These are phyloP conservation scores for Elsinoe arachidis DNA, from an alignment of 2,329 filamentous ascomycete genomes.

Conservation along the genomic window DNA sequence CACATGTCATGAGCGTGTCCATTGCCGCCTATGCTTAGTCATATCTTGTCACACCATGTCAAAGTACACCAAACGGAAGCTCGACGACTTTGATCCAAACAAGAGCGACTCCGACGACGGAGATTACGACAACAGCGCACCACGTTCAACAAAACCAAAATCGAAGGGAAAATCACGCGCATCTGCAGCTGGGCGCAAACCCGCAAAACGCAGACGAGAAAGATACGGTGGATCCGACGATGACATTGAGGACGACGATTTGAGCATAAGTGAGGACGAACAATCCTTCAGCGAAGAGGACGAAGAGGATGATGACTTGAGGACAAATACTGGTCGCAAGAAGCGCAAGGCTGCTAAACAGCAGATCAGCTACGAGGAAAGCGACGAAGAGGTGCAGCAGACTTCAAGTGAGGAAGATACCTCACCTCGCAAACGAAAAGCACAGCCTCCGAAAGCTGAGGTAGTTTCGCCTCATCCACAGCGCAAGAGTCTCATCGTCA, in stretches of 20 bases:
- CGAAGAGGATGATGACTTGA: conserved; percentile 40
- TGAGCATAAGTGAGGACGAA: conserved; percentile 33
- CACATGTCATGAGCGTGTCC: not conserved
- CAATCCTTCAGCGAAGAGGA: conserved; percentile 35
- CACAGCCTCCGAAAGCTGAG: not conserved
- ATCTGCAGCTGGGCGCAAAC: conserved; percentile 15
- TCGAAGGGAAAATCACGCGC: conserved; percentile 15
- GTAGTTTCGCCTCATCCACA: no score
- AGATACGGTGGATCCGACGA: conserved; percentile 37
- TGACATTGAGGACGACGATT: conserved; percentile 33
- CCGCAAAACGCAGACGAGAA: conserved; percentile 29
- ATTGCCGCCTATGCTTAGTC: not conserved
- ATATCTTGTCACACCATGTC: conserved; percentile 9
- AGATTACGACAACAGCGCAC: conserved; percentile 26
- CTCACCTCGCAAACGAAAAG: not conserved
- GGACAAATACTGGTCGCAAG: conserved; percentile 47
- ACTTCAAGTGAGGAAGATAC: conserved; percentile 12
- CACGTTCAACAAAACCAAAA: conserved; percentile 18
- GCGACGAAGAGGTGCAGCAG: conserved; percentile 31
- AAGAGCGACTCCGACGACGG: conserved; percentile 30
- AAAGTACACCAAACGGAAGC: conserved; percentile 30
- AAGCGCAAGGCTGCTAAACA: conserved; percentile 49
- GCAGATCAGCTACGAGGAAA: conserved; percentile 45
- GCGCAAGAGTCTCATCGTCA: conserved; percentile 3
- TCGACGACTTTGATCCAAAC: conserved; percentile 29